A percentile compares a stretch with the other conserved stretches of the same genome.
phyloP scores from a whole-genome alignment of 2,329 filamentous ascomycete genomes.

The Aspergillus chevalieri region DNA sequence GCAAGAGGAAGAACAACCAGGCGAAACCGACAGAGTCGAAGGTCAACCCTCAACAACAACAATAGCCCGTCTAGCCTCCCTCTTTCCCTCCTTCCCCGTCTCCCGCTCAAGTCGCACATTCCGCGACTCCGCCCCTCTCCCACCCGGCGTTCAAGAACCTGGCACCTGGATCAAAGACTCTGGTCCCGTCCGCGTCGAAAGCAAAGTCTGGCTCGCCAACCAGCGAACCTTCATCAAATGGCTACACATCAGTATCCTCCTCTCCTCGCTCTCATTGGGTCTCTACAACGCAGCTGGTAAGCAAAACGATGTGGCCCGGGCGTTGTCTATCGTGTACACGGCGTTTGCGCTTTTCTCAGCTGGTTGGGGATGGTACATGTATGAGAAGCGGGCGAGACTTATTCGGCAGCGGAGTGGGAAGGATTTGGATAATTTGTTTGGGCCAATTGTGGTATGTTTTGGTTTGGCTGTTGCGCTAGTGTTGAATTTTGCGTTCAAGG shows the following conservation, averaged over 20 bases:
- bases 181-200: constrained; percentile 85
- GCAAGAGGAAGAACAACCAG: constrained; percentile 32
- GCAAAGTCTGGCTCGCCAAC: constrained; percentile 98
- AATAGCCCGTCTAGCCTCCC: constrained; percentile 52
- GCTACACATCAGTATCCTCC: constrained; percentile 88
- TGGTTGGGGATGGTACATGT: constrained; percentile 80
- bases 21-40: constrained; percentile 19
- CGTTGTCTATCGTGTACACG: constrained; percentile 78
- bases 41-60: constrained; percentile 41
- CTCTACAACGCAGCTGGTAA: constrained; percentile 82
- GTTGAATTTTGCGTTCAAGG: constrained; percentile 82
- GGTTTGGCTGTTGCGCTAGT: constrained; percentile 72
- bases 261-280: constrained; percentile 75
- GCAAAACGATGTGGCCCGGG: constrained; percentile 64
- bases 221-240: constrained; percentile 98
- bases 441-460: constrained; percentile 74
- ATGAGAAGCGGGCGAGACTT: constrained; percentile 67
- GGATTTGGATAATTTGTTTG: constrained; percentile 85
- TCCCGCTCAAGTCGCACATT: constrained; percentile 63
- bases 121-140: constrained; percentile 54
- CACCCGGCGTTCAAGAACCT: constrained; percentile 82
- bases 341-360: constrained; percentile 75
- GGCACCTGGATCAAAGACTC: constrained; percentile 89
- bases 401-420: constrained; percentile 81
- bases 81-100: constrained; percentile 77